Base-by-base conservation (phyloP, 1,284 basidiomycete species). In the Albatrellus sp. region DNA sequence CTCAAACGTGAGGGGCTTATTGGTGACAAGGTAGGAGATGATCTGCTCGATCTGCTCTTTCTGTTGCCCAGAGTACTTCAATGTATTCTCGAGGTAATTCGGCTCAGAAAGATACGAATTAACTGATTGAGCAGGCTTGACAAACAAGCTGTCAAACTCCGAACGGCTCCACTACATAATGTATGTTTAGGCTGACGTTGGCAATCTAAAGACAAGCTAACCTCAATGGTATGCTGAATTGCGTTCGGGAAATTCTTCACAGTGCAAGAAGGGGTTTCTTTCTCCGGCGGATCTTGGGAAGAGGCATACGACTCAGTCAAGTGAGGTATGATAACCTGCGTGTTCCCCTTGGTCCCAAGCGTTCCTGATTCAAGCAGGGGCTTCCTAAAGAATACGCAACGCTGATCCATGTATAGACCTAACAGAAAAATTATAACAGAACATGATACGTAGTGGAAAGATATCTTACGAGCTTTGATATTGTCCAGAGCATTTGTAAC, bases 401-500 rank as follows among this genome's bases (percentile, higher is more conserved):
- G 87, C 55, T 93, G 84, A 62, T 99, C 96, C 94, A 99, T 98
- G 68, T 99, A 99, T 51, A 90, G 75, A 56, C 91, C 88, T 90
- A 48, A 10, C 43, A 40, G 38, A 13, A 33, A 16, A 6, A 40
- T 32, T 45, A 39, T 47, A 35, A 12, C 36, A 34, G 37, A 40
- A 37, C 16, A 33, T 30, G 38, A 11, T 20, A 5, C 7, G 10
- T 31, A 40, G 43, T 19, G 34, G 43, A 11, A 42, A 32, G 29
- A 17, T n/a, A 71, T 7, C 84, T 60, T 62, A 88, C 92, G 88
- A 50, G 96, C 93, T 67, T 86, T 77, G 47, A 99, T 84, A 52
- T 99, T 99, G 68, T 99, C 96, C 48, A 99, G 68, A n/a, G 97
- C 96, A 60, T 99, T 99, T n/a, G 96, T 99, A 4, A 99, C 92